These are phyloP conservation scores for Delitschia confertaspora DNA, from an alignment of 495 filamentous ascomycete genomes.

Conservation along the genomic window DNA sequence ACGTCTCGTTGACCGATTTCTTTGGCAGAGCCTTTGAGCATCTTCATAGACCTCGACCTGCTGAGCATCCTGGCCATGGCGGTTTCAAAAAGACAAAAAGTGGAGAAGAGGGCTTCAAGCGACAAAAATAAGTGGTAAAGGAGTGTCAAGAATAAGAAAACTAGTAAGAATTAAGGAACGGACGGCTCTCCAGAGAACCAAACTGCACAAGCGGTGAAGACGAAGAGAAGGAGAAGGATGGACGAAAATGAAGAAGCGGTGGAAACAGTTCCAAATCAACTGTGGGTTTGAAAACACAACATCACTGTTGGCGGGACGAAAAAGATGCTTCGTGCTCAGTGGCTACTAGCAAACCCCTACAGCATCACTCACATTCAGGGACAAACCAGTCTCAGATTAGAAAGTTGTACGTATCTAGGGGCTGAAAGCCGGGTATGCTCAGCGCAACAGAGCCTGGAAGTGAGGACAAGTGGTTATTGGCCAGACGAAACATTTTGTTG, in stretches of 20 bases:
- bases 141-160: conserved; percentile 13
- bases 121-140: conserved; percentile 12
- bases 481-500: too few relatives aligned
- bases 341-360: conserved; percentile 1
- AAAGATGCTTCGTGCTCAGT: conserved; percentile 4
- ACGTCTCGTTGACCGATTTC: conserved; percentile 21
- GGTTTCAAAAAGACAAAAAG: conserved; percentile 23
- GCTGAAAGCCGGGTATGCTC: too few relatives aligned
- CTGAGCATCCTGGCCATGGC: conserved; percentile 26
- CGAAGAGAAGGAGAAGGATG: conserved; percentile 16
- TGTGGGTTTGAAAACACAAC: conserved; percentile 8
- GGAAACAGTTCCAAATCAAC: conserved; percentile 1
- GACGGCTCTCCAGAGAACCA: conserved; percentile 46
- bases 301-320: neutral
- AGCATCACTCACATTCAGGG: conserved; percentile 14
- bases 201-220: conserved; percentile 21
- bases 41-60: conserved; percentile 24
- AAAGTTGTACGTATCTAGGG: too few relatives aligned
- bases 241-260: conserved; percentile 8
- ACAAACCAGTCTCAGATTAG: too few relatives aligned
- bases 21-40: conserved; percentile 20
- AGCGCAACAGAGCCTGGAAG: conserved; percentile 9
- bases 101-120: conserved; percentile 19
- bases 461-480: conserved; percentile 14
- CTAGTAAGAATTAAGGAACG: conserved; percentile 35